These are phyloP conservation scores for Pittosporum tobira DNA, from an alignment of 129 eudicot genomes.

Conservation along the genomic window DNA sequence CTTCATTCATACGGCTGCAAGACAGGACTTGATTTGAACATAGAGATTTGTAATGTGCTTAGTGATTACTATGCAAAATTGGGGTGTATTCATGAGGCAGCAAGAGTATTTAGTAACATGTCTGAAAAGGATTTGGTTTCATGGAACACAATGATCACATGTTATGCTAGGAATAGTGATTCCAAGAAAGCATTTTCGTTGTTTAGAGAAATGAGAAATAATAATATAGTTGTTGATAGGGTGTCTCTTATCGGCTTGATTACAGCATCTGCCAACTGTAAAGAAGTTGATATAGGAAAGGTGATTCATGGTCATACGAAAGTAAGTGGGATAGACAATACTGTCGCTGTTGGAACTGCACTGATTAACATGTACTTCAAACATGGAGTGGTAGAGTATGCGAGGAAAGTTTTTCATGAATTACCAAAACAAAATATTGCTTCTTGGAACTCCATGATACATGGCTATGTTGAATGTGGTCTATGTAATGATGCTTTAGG, in stretches of 20 bases:
- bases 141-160: conserved; percentile 23
- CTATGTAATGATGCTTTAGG: conserved; percentile 16
- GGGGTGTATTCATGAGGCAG: conserved; percentile 13
- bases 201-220: conserved; percentile 24
- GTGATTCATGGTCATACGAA: conserved; percentile 18
- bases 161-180: conserved; percentile 17
- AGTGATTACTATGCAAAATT: conserved; percentile 24
- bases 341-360: conserved; percentile 24
- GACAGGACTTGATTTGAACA: conserved; percentile 13
- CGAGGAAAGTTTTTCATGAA: conserved; percentile 20
- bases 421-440: conserved; percentile 23
- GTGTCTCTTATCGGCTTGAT: conserved; percentile 21
- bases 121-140: conserved; percentile 22
- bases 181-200: conserved; percentile 15
- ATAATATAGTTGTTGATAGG: conserved; percentile 10
- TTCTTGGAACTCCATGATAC: conserved; percentile 31
- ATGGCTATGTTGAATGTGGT: conserved; percentile 20
- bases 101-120: conserved; percentile 16
- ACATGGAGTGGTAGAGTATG: conserved; percentile 11
- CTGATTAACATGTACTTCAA: conserved; percentile 28
- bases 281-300: conserved; percentile 11
- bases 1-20: conserved; percentile 24
- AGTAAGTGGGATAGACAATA: conserved; percentile 14
- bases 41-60: conserved; percentile 25
- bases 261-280: conserved; percentile 17